Evolutionary conservation across 2,329 filamentous ascomycete species (phyloP), one percentile per base, ranked within the genome.

Genomic region (Fusarium scirpi): DNA sequence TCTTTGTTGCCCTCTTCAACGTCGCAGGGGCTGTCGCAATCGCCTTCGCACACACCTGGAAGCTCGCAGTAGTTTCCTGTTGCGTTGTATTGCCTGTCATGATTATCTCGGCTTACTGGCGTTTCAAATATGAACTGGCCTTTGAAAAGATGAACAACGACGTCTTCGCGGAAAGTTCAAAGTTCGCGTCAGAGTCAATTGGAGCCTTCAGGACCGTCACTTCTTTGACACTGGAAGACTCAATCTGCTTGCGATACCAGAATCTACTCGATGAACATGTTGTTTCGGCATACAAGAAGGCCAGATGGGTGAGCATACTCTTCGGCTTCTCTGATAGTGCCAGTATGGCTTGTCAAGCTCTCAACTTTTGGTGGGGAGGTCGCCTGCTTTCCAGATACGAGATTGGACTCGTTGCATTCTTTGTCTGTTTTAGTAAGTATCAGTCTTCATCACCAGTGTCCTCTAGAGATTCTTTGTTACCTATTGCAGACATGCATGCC

Each of bases 21-120:
- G 79, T 94, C 5, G 73, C 88, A 11, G 92, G 91, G 0, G 88
- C 87, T 10, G 79, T 93, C 16, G 82, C 85, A 45, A 91, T 94
- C 54, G 85, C 90, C 2, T 94, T 93, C 73, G 82, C 85, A 6
- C 93, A 91, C 76, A 90, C 91, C 3, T 94, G 92, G 92, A 94
- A 94, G 77, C 83, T 95, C 11, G 88, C 90, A 0, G 80, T 94
- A 0, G 89, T 94, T 0, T 85, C 87, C 0, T 81, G 89, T 11
- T 91, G 89, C 71, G 87, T 91, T 11, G 85, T 86, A 8, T 78
- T 87, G 57, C 87, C 87, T 1, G 75, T 89, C 24, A 81, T 84
- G 46, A 69, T 88, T 6, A 58, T 77, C 8, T 82, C 84, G 0
- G 83, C 83, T 0, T 89, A 83, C 72, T 85, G 82, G 77, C 83